A percentile compares a stretch with the other conserved stretches of the same genome.
Evolutionary conservation across 257 asterid species (phyloP).

Genomic region (Petrea volubilis): DNA sequence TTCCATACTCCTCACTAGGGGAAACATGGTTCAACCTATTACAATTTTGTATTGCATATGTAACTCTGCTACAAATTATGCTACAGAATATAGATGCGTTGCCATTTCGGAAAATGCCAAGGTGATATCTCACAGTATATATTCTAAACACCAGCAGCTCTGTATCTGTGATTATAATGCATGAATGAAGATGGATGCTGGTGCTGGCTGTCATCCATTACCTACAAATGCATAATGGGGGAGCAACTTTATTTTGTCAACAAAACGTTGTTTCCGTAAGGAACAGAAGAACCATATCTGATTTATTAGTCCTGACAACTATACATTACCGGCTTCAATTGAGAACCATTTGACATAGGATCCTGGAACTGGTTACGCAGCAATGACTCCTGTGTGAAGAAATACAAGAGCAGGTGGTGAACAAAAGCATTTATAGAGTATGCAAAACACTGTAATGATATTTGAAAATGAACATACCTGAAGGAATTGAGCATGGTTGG

Average conservation of each 20-base stretch:
- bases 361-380: slow-evolving; percentile 56
- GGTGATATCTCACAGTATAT: slow-evolving; percentile 6
- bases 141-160: slow-evolving; percentile 51
- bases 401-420: background rate
- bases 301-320: slow-evolving; percentile 2
- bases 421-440: background rate
- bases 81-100: slow-evolving; percentile 10
- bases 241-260: slow-evolving; percentile 23
- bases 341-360: slow-evolving; percentile 45
- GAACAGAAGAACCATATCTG: slow-evolving; percentile 4
- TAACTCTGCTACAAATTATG: background rate
- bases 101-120: slow-evolving; percentile 1
- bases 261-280: slow-evolving; percentile 6
- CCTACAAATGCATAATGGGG: slow-evolving; percentile 40
- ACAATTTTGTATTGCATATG: slow-evolving; percentile 7
- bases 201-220: slow-evolving; percentile 47
- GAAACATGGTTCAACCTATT: background rate
- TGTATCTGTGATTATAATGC: slow-evolving; percentile 50
- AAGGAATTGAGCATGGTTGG: slow-evolving; percentile 48
- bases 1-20: slow-evolving; percentile 16
- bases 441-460: slow-evolving; percentile 1
- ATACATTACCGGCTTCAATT: slow-evolving; percentile 49
- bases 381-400: slow-evolving; percentile 46
- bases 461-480: slow-evolving; percentile 43
- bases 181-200: slow-evolving; percentile 50